Evolutionary conservation across 2,329 filamentous ascomycete species (phyloP), one percentile per base, ranked within the genome.

Genomic region (Fusarium sp.): DNA sequence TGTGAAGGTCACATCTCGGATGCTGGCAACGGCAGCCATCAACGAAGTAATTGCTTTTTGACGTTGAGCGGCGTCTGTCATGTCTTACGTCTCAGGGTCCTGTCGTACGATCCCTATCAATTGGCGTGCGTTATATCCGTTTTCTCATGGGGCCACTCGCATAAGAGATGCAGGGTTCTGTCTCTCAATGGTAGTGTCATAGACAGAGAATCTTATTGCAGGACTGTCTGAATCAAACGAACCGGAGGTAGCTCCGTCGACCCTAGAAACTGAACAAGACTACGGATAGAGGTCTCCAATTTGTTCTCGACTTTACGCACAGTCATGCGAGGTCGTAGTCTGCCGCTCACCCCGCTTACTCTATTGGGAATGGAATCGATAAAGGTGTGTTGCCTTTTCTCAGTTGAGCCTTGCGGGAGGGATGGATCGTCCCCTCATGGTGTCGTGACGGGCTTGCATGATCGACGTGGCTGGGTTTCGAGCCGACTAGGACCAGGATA

Each of bases 391-490:
- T 61, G 40, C 34, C 27, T 46, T 23, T 47, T 12, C 16, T 39
- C 53, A 53, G 34, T 58, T 50, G 30, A 53, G 46, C 56, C 48
- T 57, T 51, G 52, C 56, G 34, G 52, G 53, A 53, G 31, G 10
- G 16, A 62, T 48, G n/a, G 53, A 50, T 8, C 47, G 12, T 39
- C 15, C 41, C 28, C 27, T 67, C 51, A 44, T 62, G 50, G 60
- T 47, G 41, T 44, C 44, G 36, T 15, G 50, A 40, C 18, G 39
- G 18, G 41, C 55, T 52, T 62, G 56, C 66, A 70, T 69, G 66
- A 69, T 69, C 66, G 56, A 15, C 66, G 44, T 55, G 62, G 39
- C 66, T 69, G 43, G 66, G 31, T 34, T 34, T 34, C 61, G 48
- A 50, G 55, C 43, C 11, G 31, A 58, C 66, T n/a, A 67, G 53